These are phyloP conservation scores for Hymenoscyphus fraxineus DNA, from an alignment of 2,329 filamentous ascomycete species.

Conservation along the genomic window DNA sequence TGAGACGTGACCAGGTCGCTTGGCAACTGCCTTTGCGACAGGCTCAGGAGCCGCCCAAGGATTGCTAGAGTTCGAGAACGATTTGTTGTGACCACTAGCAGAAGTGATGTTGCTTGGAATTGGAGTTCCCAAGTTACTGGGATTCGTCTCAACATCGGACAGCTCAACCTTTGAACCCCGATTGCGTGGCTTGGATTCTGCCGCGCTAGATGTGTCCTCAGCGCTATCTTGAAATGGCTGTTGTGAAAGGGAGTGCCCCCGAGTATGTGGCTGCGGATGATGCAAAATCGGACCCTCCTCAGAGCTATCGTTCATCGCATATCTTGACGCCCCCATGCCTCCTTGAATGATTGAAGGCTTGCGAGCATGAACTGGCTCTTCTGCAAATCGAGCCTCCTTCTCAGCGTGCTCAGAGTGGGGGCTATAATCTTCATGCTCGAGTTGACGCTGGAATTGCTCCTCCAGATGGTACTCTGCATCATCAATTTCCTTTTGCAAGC, in stretches of 20 bases:
- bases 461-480: constrained; percentile 83
- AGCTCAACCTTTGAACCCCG: constrained; percentile 42
- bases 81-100: constrained; percentile 49
- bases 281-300: constrained; percentile 58
- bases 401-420: constrained; percentile 46
- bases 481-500: constrained; percentile 78
- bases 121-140: constrained; percentile 67
- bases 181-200: constrained; percentile 23
- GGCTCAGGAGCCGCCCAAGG: constrained; percentile 57
- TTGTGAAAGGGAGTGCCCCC: constrained; percentile 68
- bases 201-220: constrained; percentile 40
- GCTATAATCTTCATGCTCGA: constrained; percentile 75
- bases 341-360: constrained; percentile 24
- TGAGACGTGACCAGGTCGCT: constrained; percentile 57
- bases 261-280: constrained; percentile 70
- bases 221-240: constrained; percentile 56
- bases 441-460: constrained; percentile 71
- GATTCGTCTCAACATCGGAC: constrained; percentile 69
- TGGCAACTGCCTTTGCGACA: constrained; percentile 37
- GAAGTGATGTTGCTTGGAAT: constrained; percentile 48
- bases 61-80: constrained; percentile 56
- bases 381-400: constrained; percentile 22
- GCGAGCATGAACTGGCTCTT: constrained; percentile 21
- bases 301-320: constrained; percentile 45
- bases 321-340: constrained; percentile 38